Conservation (phyloP, 768 basidiomycete genomes). For the Suillus alpinus region DNA sequence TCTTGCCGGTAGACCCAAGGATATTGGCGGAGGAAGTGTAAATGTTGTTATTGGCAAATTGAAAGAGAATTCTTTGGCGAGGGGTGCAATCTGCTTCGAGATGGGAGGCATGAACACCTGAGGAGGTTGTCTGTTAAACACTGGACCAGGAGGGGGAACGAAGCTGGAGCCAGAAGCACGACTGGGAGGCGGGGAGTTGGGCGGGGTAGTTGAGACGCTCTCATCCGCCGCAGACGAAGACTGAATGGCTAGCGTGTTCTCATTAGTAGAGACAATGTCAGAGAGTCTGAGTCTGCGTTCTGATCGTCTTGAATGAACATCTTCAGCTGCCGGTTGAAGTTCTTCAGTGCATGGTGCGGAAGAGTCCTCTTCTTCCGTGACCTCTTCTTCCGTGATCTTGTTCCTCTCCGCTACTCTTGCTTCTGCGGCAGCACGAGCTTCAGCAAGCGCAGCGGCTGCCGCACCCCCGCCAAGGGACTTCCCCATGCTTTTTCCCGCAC, state of each 20-base stretch:
- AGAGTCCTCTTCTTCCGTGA: conserved; percentile 23
- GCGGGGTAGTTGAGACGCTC: conserved; percentile 55
- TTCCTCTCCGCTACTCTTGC: conserved; percentile 66
- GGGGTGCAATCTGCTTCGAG: conserved; percentile 13
- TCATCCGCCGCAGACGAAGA: conserved; percentile 18
- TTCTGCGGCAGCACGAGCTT: conserved; percentile 64
- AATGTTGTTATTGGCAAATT: conserved; percentile 38
- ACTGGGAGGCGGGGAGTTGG: conserved; percentile 48
- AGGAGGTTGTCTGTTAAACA: conserved; percentile 56
- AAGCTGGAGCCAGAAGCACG: conserved; percentile 20
- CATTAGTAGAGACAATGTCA: conserved; percentile 51
- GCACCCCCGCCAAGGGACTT: conserved; percentile 64
- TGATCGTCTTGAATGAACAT: conserved; percentile 9
- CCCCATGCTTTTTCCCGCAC: conserved; percentile 52
- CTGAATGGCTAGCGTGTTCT: conserved; percentile 25
- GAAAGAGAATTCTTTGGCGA: conserved; percentile 31
- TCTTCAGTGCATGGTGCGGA: conserved; percentile 10
- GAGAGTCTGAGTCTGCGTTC: conserved; percentile 53
- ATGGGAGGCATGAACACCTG: conserved; percentile 26
- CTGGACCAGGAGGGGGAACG: conserved; percentile 40
- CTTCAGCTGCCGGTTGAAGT: conserved; percentile 5
- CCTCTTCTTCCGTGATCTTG: conserved; percentile 37
- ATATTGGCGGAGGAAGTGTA: conserved; percentile 43
- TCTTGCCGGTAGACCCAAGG: conserved; percentile 41
- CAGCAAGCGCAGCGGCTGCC: conserved; percentile 54